Evolutionary conservation across 2,329 filamentous ascomycete species (phyloP).

Genomic region (Trichoderma arundinaceum): DNA sequence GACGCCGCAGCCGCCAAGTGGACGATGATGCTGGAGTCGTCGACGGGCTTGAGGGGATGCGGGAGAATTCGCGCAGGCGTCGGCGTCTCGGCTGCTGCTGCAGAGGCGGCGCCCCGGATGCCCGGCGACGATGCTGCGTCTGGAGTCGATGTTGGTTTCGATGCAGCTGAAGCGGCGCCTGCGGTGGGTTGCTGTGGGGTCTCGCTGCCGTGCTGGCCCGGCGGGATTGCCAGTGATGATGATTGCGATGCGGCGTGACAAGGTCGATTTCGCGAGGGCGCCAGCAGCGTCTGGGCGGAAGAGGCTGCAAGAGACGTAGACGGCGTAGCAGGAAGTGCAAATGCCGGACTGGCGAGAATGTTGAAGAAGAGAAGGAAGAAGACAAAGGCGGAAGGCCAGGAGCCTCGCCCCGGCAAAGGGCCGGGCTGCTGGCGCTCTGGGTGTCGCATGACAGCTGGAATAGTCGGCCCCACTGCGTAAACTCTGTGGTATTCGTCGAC

Average conservation of each 20-base stretch:
- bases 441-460: conserved; percentile 27
- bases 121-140: too few relatives aligned
- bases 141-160: not conserved
- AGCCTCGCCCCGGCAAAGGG: not conserved
- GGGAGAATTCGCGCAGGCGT: not conserved
- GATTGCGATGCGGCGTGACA: not conserved
- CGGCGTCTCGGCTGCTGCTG: not conserved
- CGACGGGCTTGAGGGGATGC: not conserved
- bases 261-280: not conserved
- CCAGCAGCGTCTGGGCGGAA: not conserved
- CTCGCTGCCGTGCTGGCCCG: conserved; percentile 7
- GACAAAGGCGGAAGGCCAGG: conserved; percentile 1
- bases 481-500: conserved; percentile 1
- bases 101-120: too few relatives aligned
- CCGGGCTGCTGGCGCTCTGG: conserved; percentile 4
- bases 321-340: not conserved
- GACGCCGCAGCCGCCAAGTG: not conserved
- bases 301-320: not conserved
- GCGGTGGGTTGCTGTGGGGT: conserved; percentile 18
- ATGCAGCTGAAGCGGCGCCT: conserved; percentile 27
- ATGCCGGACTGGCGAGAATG: not conserved
- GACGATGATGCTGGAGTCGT: not conserved
- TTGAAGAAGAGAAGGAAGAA: not conserved
- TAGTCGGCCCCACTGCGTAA: conserved; percentile 19
- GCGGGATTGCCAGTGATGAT: not conserved